Conservation (phyloP, 257 asterid species). For the Rubia yunnanensis region DNA sequence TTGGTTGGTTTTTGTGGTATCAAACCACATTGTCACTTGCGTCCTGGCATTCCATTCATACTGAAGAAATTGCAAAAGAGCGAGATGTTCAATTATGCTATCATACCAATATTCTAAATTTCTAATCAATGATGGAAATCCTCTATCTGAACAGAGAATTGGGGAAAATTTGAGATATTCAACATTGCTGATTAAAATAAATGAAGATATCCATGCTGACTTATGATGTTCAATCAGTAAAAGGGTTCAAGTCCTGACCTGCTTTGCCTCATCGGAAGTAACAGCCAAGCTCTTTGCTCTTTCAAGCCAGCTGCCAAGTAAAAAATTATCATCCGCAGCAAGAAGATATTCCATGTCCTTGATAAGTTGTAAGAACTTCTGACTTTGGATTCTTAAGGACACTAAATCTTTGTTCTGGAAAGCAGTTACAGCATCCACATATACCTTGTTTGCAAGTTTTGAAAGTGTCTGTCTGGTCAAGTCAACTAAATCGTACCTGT, state of each 20-base stretch:
- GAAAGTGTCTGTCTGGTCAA: constrained; percentile 82
- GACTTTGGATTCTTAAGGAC: constrained; percentile 39
- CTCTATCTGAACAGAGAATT: background rate
- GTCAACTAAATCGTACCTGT: constrained; percentile 96
- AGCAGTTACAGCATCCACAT: constrained; percentile 60
- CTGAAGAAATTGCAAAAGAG: constrained; percentile 25
- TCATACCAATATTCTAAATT: background rate
- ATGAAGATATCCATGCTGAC: background rate
- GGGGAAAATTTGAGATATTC: background rate
- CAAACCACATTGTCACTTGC: constrained; percentile 97
- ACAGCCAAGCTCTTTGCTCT: constrained; percentile 65
- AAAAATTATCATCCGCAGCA: constrained; percentile 72
- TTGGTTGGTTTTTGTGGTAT: constrained; percentile 48
- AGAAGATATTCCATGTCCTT: constrained; percentile 83
- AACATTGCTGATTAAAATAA: background rate
- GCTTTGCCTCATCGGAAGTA: constrained; percentile 51
- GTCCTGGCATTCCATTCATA: constrained; percentile 98
- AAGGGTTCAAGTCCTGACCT: constrained; percentile 34
- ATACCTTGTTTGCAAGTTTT: constrained; percentile 86
- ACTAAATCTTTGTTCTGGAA: constrained; percentile 47
- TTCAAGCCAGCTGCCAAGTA: constrained; percentile 88
- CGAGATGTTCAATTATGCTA: background rate
- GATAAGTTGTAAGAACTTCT: constrained; percentile 71
- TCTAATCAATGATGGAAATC: background rate
- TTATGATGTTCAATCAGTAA: background rate